Conservation (phyloP, 805 yeast genomes). For the Candida yuanshanica region DNA sequence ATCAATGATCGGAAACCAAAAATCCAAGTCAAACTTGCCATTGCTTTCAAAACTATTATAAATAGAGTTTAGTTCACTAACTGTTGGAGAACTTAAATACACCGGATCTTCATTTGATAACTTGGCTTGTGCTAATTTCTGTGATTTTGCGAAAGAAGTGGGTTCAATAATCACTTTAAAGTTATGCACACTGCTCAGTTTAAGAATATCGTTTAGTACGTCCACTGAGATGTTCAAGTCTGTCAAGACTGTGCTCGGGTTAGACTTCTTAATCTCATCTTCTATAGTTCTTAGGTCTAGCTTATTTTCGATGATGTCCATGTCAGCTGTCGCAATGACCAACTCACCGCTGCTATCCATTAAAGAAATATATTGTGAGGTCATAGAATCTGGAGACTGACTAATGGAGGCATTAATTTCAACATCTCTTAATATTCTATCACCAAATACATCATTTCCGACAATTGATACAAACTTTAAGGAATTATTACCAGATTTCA, state of each 20-base stretch:
- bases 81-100: constrained; percentile 54
- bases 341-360: constrained; percentile 60
- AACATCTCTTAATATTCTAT: constrained; percentile 30
- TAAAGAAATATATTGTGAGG: constrained; percentile 72
- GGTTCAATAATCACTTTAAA: constrained; percentile 61
- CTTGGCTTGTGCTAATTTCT: constrained; percentile 16
- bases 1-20: constrained; percentile 76
- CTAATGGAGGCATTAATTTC: constrained; percentile 24
- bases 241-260: constrained; percentile 48
- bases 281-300: constrained; percentile 38
- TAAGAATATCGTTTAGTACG: constrained; percentile 33
- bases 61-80: constrained; percentile 52
- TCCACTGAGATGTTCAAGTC: constrained; percentile 62
- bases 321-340: constrained; percentile 76
- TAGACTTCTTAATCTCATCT: constrained; percentile 31
- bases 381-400: constrained; percentile 20
- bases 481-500: constrained; percentile 26
- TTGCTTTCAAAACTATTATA: constrained; percentile 41
- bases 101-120: constrained; percentile 6
- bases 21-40: constrained; percentile 42
- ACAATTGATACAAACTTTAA: constrained; percentile 51
- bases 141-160: constrained; percentile 64
- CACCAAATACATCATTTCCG: constrained; percentile 55
- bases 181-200: constrained; percentile 18
- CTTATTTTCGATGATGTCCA: constrained; percentile 56